phyloP scores from a whole-genome alignment of 345 rosid genomes.

The Nasturtium officinale region DNA sequence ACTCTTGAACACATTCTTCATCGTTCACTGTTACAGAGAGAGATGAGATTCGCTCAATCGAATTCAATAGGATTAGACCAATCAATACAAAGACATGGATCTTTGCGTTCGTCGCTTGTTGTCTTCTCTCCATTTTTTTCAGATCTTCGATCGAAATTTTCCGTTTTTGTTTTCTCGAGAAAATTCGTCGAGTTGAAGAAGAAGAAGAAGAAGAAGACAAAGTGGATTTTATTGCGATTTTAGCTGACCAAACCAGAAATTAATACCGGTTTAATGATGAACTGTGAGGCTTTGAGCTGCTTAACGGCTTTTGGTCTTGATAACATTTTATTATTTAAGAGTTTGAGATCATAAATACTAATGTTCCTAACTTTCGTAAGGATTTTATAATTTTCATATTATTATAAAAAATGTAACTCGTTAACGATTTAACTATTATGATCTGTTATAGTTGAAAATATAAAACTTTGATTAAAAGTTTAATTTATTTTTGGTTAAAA shows the following conservation, averaged over 20 bases:
- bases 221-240: not conserved
- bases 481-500: too few species aligned
- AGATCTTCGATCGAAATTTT: constrained; percentile 31
- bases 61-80: constrained; percentile 47
- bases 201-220: constrained; percentile 19
- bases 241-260: constrained; percentile 31
- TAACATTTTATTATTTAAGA: not conserved
- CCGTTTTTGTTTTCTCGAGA: constrained; percentile 31
- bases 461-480: too few species aligned
- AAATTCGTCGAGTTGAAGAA: constrained; percentile 9
- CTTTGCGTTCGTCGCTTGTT: constrained; percentile 35
- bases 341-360: too few species aligned
- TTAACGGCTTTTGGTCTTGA: constrained; percentile 23
- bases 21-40: constrained; percentile 90
- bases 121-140: constrained; percentile 45
- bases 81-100: constrained; percentile 40
- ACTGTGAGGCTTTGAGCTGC: not conserved
- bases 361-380: not conserved
- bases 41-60: constrained; percentile 53
- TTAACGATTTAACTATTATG: too few species aligned
- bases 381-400: not conserved
- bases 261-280: constrained; percentile 17
- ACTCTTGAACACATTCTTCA: constrained; percentile 88
- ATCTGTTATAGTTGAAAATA: too few species aligned
- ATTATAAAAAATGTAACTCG: too few species aligned